Percentiles rank a stretch among this genome's conserved stretches.
Evolutionary conservation across 2,329 filamentous ascomycete genomes (phyloP).

Genomic region (Epichloe bromicola): DNA sequence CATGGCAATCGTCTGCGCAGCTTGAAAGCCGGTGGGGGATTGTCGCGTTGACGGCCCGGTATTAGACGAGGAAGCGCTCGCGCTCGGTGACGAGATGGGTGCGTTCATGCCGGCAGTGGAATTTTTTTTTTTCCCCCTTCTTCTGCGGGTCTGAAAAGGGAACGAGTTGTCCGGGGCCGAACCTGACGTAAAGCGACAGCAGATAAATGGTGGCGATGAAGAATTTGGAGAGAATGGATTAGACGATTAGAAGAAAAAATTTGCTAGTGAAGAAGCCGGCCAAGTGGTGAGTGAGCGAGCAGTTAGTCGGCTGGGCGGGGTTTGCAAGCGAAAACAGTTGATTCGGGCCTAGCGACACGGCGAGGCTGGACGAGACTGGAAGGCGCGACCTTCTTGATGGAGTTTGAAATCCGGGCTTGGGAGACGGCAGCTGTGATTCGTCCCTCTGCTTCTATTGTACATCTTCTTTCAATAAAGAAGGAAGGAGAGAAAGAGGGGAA

Average conservation of each 20-base stretch:
- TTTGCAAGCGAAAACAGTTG: too few relatives aligned
- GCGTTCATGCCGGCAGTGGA: conserved; percentile 3
- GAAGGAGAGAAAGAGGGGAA: not conserved
- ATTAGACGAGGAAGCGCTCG: conserved; percentile 7
- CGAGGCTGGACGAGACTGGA: too few relatives aligned
- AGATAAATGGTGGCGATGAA: too few relatives aligned
- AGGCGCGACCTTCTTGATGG: too few relatives aligned
- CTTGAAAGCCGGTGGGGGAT: conserved; percentile 14
- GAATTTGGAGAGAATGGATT: too few relatives aligned
- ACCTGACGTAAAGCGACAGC: not conserved
- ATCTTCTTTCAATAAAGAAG: not conserved
- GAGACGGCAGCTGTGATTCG: too few relatives aligned
- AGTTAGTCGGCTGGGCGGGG: not conserved
- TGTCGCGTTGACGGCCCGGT: conserved; percentile 18
- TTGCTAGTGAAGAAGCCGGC: not conserved
- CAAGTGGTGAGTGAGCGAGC: not conserved
- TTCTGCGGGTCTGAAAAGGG: not conserved
- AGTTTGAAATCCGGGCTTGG: too few relatives aligned
- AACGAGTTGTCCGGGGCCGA: too few relatives aligned
- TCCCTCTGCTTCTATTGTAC: too few relatives aligned
- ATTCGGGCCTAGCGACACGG: too few relatives aligned
- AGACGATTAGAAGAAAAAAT: not conserved
- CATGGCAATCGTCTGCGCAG: conserved; percentile 11
- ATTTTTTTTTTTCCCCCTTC: not conserved
- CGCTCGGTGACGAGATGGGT: conserved; percentile 3